Evolutionary conservation across 495 filamentous ascomycete species (phyloP), one percentile per base, ranked within the genome.

Genomic region (Aspergillus homomorphus): DNA sequence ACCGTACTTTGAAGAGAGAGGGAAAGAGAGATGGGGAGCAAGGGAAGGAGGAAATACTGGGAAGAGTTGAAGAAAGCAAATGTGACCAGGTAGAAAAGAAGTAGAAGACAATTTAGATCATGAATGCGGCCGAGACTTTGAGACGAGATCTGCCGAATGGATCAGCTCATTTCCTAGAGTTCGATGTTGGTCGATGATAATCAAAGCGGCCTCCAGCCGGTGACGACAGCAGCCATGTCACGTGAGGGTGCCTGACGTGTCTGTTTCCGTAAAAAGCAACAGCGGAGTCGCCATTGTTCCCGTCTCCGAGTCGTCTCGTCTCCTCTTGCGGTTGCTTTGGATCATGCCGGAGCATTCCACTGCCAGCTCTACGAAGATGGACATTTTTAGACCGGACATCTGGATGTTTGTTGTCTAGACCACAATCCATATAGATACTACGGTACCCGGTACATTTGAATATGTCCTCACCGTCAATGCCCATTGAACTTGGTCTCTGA

Each of bases 171-270:
- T 51, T 51, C 48, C 48, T 23, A 51, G 10, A 16, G 15, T 51
- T 30, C 48, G 22, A 21, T 46, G 48, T 23, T 30, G 48, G 51
- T 53, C 51, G 51, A 53, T 44, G 51, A 26, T 43, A 43, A 42
- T 51, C 20, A 30, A 51, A 51, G 48, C 33, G 15, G 46, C 46
- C 9, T 21, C 46, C 46, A 50, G 23, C 46, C 22, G 51, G 51
- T 53, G 51, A 53, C 51, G 51, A 53, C 51, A 53, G 51, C 51
- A 51, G 23, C 51, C 18, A 38, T 16, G 9, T 53, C 51, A 53
- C 51, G 51, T 53, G 51, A 26, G 30, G 18, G 24, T 38, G 41
- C 51, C 30, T 53, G 51, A 53, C 51, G 30, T 21, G 51, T 19
- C 51, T 16, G 51, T 42, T 53, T 30, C 51, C 41, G 41, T 41